phyloP scores from a whole-genome alignment of 1,284 basidiomycete species.

The Cryptococcus amylolentus region DNA sequence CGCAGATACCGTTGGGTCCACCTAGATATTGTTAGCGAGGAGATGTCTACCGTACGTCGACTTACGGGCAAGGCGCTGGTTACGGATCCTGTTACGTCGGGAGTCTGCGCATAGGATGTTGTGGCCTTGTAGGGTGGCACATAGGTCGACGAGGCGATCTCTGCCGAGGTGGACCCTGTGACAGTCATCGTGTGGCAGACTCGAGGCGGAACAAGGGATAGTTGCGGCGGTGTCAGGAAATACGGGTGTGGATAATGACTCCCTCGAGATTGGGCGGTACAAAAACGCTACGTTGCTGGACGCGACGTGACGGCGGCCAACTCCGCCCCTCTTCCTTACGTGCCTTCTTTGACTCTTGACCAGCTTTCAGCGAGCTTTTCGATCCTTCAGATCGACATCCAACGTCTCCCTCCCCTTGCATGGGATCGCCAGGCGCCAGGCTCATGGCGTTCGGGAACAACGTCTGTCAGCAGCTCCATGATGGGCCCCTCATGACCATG shows the following conservation, averaged over 20 bases:
- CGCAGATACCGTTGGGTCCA: conserved; percentile 32
- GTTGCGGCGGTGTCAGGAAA: background rate
- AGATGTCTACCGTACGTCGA: background rate
- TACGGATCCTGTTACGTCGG: conserved; percentile 31
- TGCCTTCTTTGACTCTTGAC: too few species aligned
- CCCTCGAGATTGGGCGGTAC: too few species aligned
- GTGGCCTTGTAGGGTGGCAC: conserved; percentile 37
- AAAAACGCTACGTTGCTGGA: too few species aligned
- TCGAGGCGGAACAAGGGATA: background rate
- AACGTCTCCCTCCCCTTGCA: too few species aligned
- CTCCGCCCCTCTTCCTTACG: too few species aligned
- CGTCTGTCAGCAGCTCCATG: conserved; percentile 14
- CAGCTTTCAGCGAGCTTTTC: too few species aligned
- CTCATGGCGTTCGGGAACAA: conserved; percentile 26
- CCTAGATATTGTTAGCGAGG: background rate
- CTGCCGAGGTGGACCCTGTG: conserved; percentile 26
- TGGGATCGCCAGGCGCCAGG: background rate
- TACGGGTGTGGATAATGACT: too few species aligned
- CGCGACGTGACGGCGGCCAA: too few species aligned
- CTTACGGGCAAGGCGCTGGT: conserved; percentile 25
- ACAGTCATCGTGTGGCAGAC: conserved; percentile 28
- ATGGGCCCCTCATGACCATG: background rate
- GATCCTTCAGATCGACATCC: too few species aligned
- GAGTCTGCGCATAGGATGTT: conserved; percentile 27
- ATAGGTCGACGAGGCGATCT: conserved; percentile 26